Base-by-base conservation (phyloP, 2,329 filamentous ascomycete species). In the Sclerotinia glacialis region DNA sequence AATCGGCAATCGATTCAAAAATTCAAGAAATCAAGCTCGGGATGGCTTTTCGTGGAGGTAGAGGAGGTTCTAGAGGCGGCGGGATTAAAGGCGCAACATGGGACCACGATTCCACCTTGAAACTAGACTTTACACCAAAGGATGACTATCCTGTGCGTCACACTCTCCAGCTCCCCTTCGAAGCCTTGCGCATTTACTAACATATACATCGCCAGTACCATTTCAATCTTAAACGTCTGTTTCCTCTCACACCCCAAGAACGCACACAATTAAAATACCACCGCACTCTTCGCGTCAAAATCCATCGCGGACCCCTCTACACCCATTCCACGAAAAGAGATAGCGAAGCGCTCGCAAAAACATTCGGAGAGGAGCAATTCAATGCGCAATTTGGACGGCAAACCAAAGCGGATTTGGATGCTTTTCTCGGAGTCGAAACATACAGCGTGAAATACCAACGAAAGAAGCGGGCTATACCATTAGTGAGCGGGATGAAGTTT, bases 261-360 rank as follows among this genome's bases (percentile, higher is more conserved):
- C 77, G 78, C 65, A 73, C 73, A 5, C 78, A 81, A 68, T 78
- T 86, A 60, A 78, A 82, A 62, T 75, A 80, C 67, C 84, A 83
- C 72, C 80, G 83, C 9, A 76, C 76, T 1, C 76, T 87, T 5
- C 83, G 84, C 69, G 82, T 83, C 56, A 79, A 79, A 54, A 82
- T 85, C 67, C 85, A 86, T 71, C 82, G 86, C 56, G 86, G 86
- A 0, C 84, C 86, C 0, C 83, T 86, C 69, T 88, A 86, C 76
- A 77, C 75, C 5, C 71, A 74, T 64, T 69, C 75, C 0, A 72
- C 74, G 1, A 73, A 73, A 54, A 70, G 72, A 44, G 71, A 74
- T 63, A 58, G 67, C 2, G 81, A 79, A 67, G 78, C 68, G 67
- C 77, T 55, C 68, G 77, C 55, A 67, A 78, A 66, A 76, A 80